Percentiles rank a stretch among this genome's conserved stretches.
phyloP scores from a whole-genome alignment of 495 filamentous ascomycete genomes.

The Trichoderma reesei region DNA sequence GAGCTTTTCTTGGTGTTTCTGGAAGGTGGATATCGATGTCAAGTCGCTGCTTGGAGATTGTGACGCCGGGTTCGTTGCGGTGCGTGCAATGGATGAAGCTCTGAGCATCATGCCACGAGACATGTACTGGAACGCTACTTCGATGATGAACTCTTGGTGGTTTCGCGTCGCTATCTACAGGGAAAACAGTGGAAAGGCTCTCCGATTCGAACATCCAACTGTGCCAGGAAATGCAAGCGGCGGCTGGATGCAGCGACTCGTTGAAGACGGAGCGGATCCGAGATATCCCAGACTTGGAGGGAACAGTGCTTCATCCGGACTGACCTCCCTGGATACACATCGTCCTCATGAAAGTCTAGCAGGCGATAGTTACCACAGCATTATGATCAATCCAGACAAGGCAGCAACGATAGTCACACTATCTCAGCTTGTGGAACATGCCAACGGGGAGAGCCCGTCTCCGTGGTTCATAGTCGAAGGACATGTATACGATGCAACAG shows the following conservation, averaged over 20 bases:
- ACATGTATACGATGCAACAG: constrained; percentile 84
- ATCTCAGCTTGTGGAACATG: constrained; percentile 64
- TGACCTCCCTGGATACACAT: not conserved
- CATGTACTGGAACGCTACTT: constrained; percentile 94
- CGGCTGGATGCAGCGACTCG: constrained; percentile 96
- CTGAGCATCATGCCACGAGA: constrained; percentile 83
- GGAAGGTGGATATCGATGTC: constrained; percentile 65
- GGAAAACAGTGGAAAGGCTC: constrained; percentile 40
- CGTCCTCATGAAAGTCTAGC: constrained; percentile 48
- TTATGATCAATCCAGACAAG: constrained; percentile 63
- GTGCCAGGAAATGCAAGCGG: constrained; percentile 71
- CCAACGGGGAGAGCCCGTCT: constrained; percentile 48
- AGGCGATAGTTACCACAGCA: constrained; percentile 47
- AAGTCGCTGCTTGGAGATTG: constrained; percentile 39
- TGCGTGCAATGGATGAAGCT: constrained; percentile 86
- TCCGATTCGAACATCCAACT: constrained; percentile 87
- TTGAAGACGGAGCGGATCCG: constrained; percentile 68
- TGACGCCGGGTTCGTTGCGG: constrained; percentile 61
- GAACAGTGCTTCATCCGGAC: not conserved
- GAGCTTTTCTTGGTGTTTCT: constrained; percentile 92
- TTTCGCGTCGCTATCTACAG: constrained; percentile 72
- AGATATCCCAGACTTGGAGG: not conserved
- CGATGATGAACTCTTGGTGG: constrained; percentile 99
- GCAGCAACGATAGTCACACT: constrained; percentile 53
- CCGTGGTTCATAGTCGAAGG: constrained; percentile 85